Evolutionary conservation across 2,329 filamentous ascomycete species (phyloP).

Genomic region (Ophiocordyceps camponoti-leonardi): DNA sequence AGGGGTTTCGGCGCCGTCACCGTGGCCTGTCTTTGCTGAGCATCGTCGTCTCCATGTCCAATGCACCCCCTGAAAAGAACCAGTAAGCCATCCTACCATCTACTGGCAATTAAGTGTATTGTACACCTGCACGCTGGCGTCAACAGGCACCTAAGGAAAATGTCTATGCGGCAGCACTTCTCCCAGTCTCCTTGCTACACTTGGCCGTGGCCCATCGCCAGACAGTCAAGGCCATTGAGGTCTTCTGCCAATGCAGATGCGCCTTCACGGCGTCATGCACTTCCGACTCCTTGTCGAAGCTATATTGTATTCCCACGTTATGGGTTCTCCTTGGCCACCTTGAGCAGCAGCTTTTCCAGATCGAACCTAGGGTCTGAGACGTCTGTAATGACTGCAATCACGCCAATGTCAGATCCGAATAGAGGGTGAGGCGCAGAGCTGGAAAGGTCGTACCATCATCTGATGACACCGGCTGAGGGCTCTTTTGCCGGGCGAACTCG

Average conservation of each 20-base stretch:
- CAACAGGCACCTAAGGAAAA: constrained; percentile 26
- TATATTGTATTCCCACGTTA: constrained; percentile 12
- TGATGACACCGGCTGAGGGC: constrained; percentile 21
- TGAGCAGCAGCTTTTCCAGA: constrained; percentile 66
- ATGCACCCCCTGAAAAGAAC: neutral
- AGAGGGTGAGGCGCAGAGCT: neutral
- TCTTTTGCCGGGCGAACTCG: constrained; percentile 67
- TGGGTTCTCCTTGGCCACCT: constrained; percentile 36
- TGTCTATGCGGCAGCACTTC: constrained; percentile 30
- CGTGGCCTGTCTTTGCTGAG: neutral
- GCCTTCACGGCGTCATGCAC: neutral
- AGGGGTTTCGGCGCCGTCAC: neutral
- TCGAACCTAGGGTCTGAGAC: constrained; percentile 82
- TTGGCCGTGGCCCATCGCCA: constrained; percentile 11
- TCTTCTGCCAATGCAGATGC: constrained; percentile 1
- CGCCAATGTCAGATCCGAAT: constrained; percentile 6
- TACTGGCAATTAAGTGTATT: constrained; percentile 29
- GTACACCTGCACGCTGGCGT: constrained; percentile 34
- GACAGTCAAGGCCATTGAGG: neutral
- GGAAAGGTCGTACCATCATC: constrained; percentile 13
- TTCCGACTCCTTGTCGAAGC: neutral
- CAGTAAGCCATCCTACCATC: constrained; percentile 13
- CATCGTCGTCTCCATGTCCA: neutral
- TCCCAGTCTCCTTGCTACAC: constrained; percentile 18
- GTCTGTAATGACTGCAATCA: constrained; percentile 28